phyloP scores from a whole-genome alignment of 139 green algal genomes.

The Volvox africanus region DNA sequence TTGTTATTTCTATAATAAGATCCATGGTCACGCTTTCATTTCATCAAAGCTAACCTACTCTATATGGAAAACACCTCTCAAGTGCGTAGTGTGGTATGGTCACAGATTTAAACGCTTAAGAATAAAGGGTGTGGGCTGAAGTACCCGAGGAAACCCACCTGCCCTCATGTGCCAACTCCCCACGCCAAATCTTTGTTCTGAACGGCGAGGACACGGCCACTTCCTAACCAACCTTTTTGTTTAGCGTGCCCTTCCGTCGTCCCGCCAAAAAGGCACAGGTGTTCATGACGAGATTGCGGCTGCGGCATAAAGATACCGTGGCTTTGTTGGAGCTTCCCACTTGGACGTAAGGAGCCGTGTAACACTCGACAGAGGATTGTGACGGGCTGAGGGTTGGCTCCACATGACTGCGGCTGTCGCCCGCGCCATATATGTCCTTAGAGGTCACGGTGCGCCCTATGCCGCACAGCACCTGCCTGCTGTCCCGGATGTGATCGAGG shows the following conservation, averaged over 20 bases:
- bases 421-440: neutral
- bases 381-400: neutral
- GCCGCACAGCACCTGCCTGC: neutral
- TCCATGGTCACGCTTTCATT: too few species aligned
- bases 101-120: too few species aligned
- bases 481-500: conserved; percentile 18
- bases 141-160: too few species aligned
- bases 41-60: too few species aligned
- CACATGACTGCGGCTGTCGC: too few species aligned
- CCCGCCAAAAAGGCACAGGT: conserved; percentile 17
- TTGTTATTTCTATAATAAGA: too few species aligned
- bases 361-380: conserved; percentile 25
- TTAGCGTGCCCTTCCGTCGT: neutral
- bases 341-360: conserved; percentile 8
- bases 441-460: neutral
- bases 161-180: too few species aligned
- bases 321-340: neutral
- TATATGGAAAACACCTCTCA: too few species aligned
- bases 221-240: conserved; percentile 1
- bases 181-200: too few species aligned
- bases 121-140: too few species aligned
- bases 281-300: conserved; percentile 34
- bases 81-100: too few species aligned
- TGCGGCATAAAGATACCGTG: conserved; percentile 22
- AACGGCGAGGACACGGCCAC: too few species aligned